Conservation (phyloP, 2,329 filamentous ascomycete species). For the Penicillium sp. region DNA sequence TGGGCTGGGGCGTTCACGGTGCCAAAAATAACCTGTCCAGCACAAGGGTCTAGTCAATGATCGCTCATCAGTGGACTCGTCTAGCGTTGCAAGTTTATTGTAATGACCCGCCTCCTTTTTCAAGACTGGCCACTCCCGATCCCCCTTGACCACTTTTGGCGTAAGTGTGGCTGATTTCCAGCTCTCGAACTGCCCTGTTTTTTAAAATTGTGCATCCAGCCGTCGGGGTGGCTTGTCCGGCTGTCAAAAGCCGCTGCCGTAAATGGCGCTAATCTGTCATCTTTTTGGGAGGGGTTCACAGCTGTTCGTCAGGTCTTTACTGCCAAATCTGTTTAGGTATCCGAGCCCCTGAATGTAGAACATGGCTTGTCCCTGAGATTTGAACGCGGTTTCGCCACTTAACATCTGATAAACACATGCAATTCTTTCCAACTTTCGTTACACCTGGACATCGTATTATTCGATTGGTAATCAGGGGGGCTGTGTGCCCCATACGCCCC, state of each 20-base stretch:
- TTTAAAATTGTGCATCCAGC: neutral
- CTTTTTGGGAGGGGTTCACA: neutral
- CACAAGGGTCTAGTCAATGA: constrained; percentile 16
- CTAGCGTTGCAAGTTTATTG: constrained; percentile 27
- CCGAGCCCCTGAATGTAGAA: neutral
- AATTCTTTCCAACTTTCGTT: neutral
- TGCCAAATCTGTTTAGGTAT: neutral
- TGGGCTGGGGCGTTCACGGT: neutral
- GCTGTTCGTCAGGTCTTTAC: neutral
- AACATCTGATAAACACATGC: constrained; percentile 6
- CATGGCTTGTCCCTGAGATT: neutral
- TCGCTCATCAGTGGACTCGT: constrained; percentile 15
- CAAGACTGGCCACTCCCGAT: neutral
- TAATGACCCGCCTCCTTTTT: constrained; percentile 8
- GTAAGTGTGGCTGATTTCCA: constrained; percentile 17
- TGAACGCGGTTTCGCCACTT: constrained; percentile 5
- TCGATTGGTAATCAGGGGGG: constrained; percentile 8
- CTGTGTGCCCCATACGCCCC: neutral
- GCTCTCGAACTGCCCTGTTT: neutral
- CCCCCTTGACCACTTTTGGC: constrained; percentile 8
- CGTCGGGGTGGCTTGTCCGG: neutral
- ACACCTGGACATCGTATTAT: neutral
- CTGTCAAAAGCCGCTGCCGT: neutral
- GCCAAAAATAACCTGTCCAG: constrained; percentile 4
- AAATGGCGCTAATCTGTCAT: neutral